Conservation (phyloP, 805 yeast genomes). For the Barnettozyma vustinii region DNA sequence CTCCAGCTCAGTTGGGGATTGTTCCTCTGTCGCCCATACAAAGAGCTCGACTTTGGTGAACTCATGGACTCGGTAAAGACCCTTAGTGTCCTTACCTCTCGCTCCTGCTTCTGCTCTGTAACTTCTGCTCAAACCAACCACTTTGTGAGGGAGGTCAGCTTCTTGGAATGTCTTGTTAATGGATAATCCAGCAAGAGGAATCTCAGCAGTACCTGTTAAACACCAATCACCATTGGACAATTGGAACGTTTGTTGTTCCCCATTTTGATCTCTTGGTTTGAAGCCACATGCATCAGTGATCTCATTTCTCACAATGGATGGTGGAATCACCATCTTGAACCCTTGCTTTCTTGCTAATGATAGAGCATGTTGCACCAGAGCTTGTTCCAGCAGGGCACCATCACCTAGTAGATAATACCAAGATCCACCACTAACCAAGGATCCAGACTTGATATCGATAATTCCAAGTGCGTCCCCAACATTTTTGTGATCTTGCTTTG, state of each 20-base stretch:
- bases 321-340: slow-evolving; percentile 71
- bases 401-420: slow-evolving; percentile 83
- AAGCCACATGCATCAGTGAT: slow-evolving; percentile 89
- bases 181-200: slow-evolving; percentile 80
- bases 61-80: slow-evolving; percentile 92
- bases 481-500: slow-evolving; percentile 51
- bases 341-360: slow-evolving; percentile 60
- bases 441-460: slow-evolving; percentile 65
- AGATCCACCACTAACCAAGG: slow-evolving; percentile 71
- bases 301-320: slow-evolving; percentile 76
- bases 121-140: slow-evolving; percentile 80
- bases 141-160: slow-evolving; percentile 45
- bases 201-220: slow-evolving; percentile 92
- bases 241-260: slow-evolving; percentile 79
- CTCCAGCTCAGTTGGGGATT: slow-evolving; percentile 49
- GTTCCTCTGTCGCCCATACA: slow-evolving; percentile 52
- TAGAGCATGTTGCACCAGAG: slow-evolving; percentile 75
- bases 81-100: slow-evolving; percentile 86
- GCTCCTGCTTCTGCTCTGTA: slow-evolving; percentile 98
- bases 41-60: slow-evolving; percentile 93
- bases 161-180: slow-evolving; percentile 43
- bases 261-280: slow-evolving; percentile 83
- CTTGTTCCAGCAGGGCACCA: slow-evolving; percentile 87
- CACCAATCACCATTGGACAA: slow-evolving; percentile 52
- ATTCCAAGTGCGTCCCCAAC: slow-evolving; percentile 67